Conservation (phyloP, 495 filamentous ascomycete species). For the Daldinia vernicosa region DNA sequence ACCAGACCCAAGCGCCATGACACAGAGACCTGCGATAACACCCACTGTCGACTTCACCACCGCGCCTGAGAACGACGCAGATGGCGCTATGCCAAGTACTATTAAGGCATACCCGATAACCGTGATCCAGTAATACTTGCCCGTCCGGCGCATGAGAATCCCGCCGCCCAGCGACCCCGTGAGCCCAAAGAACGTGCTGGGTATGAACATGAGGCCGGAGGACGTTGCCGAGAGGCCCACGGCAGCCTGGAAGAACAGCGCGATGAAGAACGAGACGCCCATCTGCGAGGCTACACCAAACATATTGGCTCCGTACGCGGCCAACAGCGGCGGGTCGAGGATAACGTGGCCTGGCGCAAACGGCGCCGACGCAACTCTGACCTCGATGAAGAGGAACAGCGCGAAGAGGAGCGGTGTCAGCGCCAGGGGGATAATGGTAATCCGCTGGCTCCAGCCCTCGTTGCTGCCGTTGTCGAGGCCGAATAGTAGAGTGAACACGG, state of each 20-base stretch:
- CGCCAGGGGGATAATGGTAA: conserved; percentile 67
- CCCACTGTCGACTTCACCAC: conserved; percentile 47
- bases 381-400: conserved; percentile 76
- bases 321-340: conserved; percentile 72
- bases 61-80: conserved; percentile 70
- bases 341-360: conserved; percentile 84
- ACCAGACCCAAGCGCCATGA: conserved; percentile 42
- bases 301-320: conserved; percentile 78
- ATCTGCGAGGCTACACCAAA: conserved; percentile 76
- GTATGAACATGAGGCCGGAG: conserved; percentile 73
- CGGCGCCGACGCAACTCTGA: conserved; percentile 74
- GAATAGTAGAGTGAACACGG: conserved; percentile 75
- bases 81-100: conserved; percentile 60
- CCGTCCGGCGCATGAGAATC: conserved; percentile 76
- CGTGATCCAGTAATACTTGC: conserved; percentile 81
- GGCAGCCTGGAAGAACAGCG: conserved; percentile 82
- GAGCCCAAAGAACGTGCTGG: conserved; percentile 70
- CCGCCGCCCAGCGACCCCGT: conserved; percentile 75
- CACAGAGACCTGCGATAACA: conserved; percentile 64
- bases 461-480: conserved; percentile 84
- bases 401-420: conserved; percentile 69
- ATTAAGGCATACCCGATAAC: conserved; percentile 63
- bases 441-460: conserved; percentile 67
- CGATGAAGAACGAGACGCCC: conserved; percentile 75
- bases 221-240: conserved; percentile 70